Evolutionary conservation across 192 early-diverging fungal genomes (phyloP).

Genomic region (Backusella tuberculispora): DNA sequence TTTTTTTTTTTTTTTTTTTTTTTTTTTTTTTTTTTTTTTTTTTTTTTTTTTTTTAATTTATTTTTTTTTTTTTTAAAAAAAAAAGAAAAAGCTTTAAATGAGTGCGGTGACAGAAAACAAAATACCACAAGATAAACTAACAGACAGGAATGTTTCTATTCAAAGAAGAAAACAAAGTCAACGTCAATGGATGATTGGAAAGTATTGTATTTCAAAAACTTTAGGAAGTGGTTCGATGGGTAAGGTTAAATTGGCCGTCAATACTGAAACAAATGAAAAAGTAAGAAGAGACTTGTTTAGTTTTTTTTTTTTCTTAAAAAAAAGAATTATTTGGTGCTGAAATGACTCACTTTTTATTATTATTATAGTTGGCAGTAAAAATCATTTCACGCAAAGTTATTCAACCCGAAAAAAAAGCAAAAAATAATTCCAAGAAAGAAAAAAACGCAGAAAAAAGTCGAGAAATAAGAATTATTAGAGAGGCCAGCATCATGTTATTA

Average conservation of each 20-base stretch:
- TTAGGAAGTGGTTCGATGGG: constrained; percentile 38
- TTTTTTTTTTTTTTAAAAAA: background rate
- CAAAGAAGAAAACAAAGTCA: constrained; percentile 7
- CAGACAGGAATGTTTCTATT: background rate
- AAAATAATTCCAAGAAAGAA: background rate
- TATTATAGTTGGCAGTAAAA: constrained; percentile 62
- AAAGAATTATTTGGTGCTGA: background rate
- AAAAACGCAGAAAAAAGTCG: constrained; percentile 42
- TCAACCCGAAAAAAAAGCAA: background rate
- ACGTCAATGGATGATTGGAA: constrained; percentile 30
- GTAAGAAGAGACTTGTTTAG: background rate
- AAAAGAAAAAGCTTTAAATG: background rate
- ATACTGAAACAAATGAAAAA: constrained; percentile 41
- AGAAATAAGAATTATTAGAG: constrained; percentile 70
- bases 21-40: background rate
- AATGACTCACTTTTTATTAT: background rate
- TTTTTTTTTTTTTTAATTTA: background rate
- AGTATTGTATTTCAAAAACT: constrained; percentile 22
- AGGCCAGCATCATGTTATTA: constrained; percentile 70
- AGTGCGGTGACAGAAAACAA: background rate
- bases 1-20: background rate
- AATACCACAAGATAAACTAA: background rate
- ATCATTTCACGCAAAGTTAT: constrained; percentile 48
- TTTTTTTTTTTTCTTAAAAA: background rate
- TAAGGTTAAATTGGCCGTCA: constrained; percentile 45